Conservation (phyloP, 2,329 filamentous ascomycete genomes). For the Fusarium virguliforme region DNA sequence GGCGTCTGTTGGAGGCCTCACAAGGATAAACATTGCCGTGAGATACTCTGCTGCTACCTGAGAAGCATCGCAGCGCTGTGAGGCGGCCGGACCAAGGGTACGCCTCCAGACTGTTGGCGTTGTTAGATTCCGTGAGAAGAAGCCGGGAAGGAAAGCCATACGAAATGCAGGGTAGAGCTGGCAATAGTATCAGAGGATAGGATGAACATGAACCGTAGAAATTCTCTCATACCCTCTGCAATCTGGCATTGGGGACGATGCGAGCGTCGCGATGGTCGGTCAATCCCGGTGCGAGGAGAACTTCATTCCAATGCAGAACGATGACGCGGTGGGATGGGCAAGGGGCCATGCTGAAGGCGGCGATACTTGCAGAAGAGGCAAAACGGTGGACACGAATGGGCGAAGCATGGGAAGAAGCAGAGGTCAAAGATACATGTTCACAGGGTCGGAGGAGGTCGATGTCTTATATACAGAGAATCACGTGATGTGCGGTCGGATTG, state of each 20-base stretch:
- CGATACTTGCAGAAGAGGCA: constrained; percentile 7
- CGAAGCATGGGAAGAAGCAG: constrained; percentile 21
- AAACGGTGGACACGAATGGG: constrained; percentile 9
- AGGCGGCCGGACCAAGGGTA: constrained; percentile 6
- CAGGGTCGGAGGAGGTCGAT: constrained; percentile 31
- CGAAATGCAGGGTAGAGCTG: constrained; percentile 4
- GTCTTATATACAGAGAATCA: constrained; percentile 35
- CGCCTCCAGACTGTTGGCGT: constrained; percentile 19
- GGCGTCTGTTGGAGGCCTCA: constrained; percentile 20
- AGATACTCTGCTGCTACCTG: too few relatives aligned
- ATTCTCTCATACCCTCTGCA: constrained; percentile 1
- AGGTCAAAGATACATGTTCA: too few relatives aligned
- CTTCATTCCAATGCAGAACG: constrained; percentile 2
- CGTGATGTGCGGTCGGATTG: constrained; percentile 12
- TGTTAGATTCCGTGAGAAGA: constrained; percentile 23
- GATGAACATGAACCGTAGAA: constrained; percentile 11
- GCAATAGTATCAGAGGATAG: constrained; percentile 13
- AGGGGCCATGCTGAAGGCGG: background rate
- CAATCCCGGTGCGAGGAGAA: constrained; percentile 4
- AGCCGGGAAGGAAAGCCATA: constrained; percentile 11
- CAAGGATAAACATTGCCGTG: background rate
- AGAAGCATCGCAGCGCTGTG: too few relatives aligned
- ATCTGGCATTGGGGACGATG: too few relatives aligned
- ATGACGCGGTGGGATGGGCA: constrained; percentile 21
- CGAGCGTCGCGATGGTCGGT: constrained; percentile 6